Evolutionary conservation across 2,329 filamentous ascomycete genomes (phyloP).

Genomic region (Helotiales sp.): DNA sequence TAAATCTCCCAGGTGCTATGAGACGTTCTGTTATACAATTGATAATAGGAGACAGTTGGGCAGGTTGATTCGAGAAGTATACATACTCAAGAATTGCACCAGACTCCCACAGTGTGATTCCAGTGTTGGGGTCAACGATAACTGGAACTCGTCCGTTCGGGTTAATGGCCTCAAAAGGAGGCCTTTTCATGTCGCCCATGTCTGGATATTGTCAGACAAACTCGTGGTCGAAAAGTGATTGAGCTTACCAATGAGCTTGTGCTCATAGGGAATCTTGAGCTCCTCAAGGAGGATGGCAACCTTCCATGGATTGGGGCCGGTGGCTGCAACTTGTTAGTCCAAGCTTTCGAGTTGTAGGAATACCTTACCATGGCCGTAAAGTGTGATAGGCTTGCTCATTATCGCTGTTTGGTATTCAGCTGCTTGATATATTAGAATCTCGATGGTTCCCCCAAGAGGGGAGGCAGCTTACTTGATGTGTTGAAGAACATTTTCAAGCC

Average conservation of each 20-base stretch:
- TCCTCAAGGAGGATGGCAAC: slow-evolving; percentile 45
- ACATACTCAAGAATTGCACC: slow-evolving; percentile 45
- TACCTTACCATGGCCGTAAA: slow-evolving; percentile 7
- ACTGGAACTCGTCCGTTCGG: slow-evolving; percentile 32
- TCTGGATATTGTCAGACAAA: slow-evolving; percentile 2
- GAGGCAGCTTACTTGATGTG: not conserved
- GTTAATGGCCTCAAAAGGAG: slow-evolving; percentile 36
- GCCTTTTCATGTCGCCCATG: slow-evolving; percentile 42
- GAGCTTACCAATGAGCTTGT: slow-evolving; percentile 31
- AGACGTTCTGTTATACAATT: no score
- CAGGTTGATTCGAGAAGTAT: no score
- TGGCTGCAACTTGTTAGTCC: not conserved
- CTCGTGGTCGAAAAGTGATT: not conserved
- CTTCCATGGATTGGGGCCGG: slow-evolving; percentile 35
- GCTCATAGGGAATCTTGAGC: slow-evolving; percentile 41
- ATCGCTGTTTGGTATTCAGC: not conserved
- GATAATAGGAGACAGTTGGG: no score
- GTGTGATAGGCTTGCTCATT: slow-evolving; percentile 13
- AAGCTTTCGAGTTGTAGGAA: not conserved
- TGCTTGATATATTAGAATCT: no score
- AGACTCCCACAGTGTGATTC: slow-evolving; percentile 44
- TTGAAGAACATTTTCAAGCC: not conserved
- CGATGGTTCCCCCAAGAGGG: no score
- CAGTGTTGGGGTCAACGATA: slow-evolving; percentile 41
- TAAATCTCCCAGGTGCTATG: no score